Conservation (phyloP, 106 monocot genomes). For the Platanthera guangdongensis region DNA sequence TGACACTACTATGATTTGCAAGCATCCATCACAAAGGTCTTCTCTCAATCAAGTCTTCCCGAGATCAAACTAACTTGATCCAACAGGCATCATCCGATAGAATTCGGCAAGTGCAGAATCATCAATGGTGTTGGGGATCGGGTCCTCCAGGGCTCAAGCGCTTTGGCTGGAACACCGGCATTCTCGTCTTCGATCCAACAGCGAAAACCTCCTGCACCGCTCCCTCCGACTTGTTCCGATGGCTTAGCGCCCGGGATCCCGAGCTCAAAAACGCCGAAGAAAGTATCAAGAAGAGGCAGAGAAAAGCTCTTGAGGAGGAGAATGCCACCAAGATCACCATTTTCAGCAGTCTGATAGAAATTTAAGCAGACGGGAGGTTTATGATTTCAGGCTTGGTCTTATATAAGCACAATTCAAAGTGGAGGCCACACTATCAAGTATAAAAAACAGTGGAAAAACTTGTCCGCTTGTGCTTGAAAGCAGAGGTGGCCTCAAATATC, state of each 20-base stretch:
- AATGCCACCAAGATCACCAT: background rate
- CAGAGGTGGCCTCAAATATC: background rate
- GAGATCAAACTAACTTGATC: background rate
- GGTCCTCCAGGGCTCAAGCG: slow-evolving; percentile 7
- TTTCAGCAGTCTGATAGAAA: background rate
- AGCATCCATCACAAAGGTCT: background rate
- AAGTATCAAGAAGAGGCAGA: slow-evolving; percentile 6
- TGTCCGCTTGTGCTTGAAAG: background rate
- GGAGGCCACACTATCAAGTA: background rate
- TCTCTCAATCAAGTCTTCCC: background rate
- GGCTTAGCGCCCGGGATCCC: background rate
- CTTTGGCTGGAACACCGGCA: background rate
- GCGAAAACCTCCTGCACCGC: too few relatives aligned
- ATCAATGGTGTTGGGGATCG: slow-evolving; percentile 8
- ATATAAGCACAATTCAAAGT: slow-evolving; percentile 1
- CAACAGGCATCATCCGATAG: background rate
- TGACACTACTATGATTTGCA: background rate
- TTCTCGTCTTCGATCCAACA: background rate
- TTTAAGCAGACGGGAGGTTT: background rate
- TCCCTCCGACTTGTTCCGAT: background rate
- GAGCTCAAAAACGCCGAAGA: background rate
- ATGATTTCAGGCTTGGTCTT: background rate
- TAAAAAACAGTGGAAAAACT: background rate
- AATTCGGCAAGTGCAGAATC: background rate
- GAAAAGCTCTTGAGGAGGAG: background rate